phyloP scores from a whole-genome alignment of 768 basidiomycete species.

The Dacryopinax spathularia region DNA sequence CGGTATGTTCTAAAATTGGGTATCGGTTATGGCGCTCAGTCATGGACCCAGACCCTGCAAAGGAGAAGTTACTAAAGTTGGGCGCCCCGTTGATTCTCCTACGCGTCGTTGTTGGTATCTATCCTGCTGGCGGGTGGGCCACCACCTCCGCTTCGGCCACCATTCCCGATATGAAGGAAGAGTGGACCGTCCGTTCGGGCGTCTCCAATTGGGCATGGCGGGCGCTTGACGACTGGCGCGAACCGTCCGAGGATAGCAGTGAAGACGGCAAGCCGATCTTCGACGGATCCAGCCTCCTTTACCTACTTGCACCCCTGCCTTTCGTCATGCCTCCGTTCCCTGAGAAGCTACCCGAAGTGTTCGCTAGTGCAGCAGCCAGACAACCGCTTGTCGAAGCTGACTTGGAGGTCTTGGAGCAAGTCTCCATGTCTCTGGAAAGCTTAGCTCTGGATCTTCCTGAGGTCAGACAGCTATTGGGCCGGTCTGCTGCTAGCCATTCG shows the following conservation, averaged over 20 bases:
- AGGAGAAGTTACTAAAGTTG: conserved; percentile 48
- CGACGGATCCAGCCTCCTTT: conserved; percentile 47
- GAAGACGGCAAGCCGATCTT: conserved; percentile 54
- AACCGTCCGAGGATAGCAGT: conserved; percentile 31
- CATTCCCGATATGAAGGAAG: conserved; percentile 26
- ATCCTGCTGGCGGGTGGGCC: conserved; percentile 59
- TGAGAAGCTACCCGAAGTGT: background rate
- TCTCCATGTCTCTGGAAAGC: conserved; percentile 61
- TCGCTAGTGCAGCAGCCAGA: background rate
- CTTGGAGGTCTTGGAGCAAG: conserved; percentile 58
- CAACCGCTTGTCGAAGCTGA: conserved; percentile 29
- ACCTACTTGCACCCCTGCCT: conserved; percentile 42
- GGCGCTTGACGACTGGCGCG: conserved; percentile 38
- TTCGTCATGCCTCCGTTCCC: conserved; percentile 46
- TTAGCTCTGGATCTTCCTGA: conserved; percentile 66
- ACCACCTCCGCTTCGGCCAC: conserved; percentile 10
- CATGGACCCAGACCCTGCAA: conserved; percentile 46
- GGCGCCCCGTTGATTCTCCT: conserved; percentile 57
- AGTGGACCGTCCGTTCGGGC: conserved; percentile 50
- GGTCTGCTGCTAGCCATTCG: conserved; percentile 27
- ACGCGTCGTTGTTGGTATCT: conserved; percentile 50
- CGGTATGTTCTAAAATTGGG: too few species aligned
- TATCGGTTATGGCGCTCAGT: too few species aligned
- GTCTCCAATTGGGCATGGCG: conserved; percentile 69
- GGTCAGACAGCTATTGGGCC: conserved; percentile 55